Evolutionary conservation across 2,329 filamentous ascomycete genomes (phyloP), one percentile per base, ranked within the genome.

Genomic region (Clonostachys sp.): DNA sequence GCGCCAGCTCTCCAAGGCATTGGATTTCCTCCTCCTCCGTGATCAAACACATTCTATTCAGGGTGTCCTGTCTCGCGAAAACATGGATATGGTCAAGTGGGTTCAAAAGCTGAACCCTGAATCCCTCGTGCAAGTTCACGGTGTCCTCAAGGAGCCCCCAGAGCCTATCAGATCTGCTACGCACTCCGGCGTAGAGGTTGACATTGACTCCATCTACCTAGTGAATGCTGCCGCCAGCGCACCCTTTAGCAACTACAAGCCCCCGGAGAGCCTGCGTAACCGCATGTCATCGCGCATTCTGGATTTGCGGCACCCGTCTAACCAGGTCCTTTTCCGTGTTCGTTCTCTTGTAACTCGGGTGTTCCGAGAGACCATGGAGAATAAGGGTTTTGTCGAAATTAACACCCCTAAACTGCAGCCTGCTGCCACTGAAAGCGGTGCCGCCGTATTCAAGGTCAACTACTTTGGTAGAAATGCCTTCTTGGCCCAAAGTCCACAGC

Each of bases 331-430:
- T 53, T 95, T 96, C 75, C 86, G 89, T 50, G 83, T 96, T 44
- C 89, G 94, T 55, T 87, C 90, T 5, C 85, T 83, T 24, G 82
- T 96, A 48, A 85, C 87, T 56, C 86, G 86, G 57, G 76, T 87
- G 24, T 96, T 96, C 77, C 87, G 91, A 44, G 68, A 78, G 10
- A 83, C 86, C 3, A 78, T 96, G 1, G 87, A 92, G 55, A 74
- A 78, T 3, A 75, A 86, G 52, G 86, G 83, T 14, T 96, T 96
- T 62, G 86, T 95, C 50, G 91, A 96, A 66, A 96, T 96, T 50
- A 90, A 96, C 62, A 95, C 90, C 0, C 91, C 91, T 3, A 96
- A 96, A 69, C 74, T 96, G 41, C 90, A 95, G 71, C 89, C 89
- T 2, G 85, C 87, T 12, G 91, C 91, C 2, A 95, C 91, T 1